Evolutionary conservation across 805 yeast genomes (phyloP).

Genomic region (Schwanniomyces vanrijiae): DNA sequence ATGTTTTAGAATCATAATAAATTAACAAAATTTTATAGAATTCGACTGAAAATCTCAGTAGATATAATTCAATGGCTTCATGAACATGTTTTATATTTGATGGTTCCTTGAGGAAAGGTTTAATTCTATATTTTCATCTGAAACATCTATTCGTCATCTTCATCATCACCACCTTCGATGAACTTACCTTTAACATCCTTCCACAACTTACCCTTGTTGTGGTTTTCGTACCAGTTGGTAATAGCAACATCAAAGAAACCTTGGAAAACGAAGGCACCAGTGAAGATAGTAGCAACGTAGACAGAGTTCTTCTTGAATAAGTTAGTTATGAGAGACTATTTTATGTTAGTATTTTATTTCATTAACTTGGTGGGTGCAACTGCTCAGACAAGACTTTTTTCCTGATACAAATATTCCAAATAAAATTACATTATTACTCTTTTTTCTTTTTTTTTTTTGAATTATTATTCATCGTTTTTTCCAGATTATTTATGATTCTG

Average conservation of each 20-base stretch:
- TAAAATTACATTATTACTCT: no score
- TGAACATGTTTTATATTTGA: background rate
- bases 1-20: background rate
- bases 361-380: background rate
- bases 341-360: background rate
- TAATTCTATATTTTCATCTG: background rate
- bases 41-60: background rate
- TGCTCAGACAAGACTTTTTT: background rate
- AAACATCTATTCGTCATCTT: conserved; percentile 46
- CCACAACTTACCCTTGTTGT: conserved; percentile 87
- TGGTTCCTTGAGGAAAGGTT: background rate
- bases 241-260: conserved; percentile 67
- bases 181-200: conserved; percentile 65
- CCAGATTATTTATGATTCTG: no score
- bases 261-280: conserved; percentile 85
- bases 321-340: conserved; percentile 9
- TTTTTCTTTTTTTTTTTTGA: no score
- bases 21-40: background rate
- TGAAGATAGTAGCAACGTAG: conserved; percentile 79
- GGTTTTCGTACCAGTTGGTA: conserved; percentile 70
- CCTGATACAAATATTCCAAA: background rate
- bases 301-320: conserved; percentile 86
- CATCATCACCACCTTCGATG: conserved; percentile 57
- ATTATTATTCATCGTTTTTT: no score
- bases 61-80: background rate